A percentile compares a stretch with the other conserved stretches of the same genome.
Evolutionary conservation across 345 rosid genomes (phyloP).

Genomic region (Eucalyptus marginata): DNA sequence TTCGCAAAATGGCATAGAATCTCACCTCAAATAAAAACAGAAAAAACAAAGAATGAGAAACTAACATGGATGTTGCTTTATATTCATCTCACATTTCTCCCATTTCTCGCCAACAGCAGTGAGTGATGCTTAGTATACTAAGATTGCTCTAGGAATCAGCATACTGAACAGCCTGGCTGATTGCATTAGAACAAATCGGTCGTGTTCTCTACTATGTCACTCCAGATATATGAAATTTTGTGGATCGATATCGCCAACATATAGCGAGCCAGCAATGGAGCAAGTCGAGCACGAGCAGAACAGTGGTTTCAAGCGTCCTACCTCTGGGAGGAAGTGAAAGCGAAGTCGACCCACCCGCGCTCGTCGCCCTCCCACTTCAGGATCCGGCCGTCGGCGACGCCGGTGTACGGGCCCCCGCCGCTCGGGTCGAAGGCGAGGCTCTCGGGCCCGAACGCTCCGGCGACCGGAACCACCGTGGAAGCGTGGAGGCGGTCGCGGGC

Average conservation of each 20-base stretch:
- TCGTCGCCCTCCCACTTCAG: conserved; percentile 40
- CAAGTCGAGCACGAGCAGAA: background rate
- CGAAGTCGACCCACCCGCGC: conserved; percentile 50
- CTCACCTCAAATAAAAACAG: background rate
- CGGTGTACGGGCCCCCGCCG: conserved; percentile 19
- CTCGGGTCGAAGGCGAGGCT: conserved; percentile 25
- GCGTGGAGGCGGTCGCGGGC: background rate
- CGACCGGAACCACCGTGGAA: background rate
- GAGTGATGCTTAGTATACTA: background rate
- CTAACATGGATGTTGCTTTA: background rate
- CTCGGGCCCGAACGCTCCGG: conserved; percentile 21
- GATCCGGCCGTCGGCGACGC: conserved; percentile 28
- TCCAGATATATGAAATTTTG: background rate
- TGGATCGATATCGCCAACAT: background rate
- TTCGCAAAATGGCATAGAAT: background rate
- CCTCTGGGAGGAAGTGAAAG: conserved; percentile 43
- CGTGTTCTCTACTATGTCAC: background rate
- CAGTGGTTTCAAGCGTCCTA: background rate
- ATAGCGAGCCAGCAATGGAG: background rate
- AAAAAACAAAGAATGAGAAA: background rate
- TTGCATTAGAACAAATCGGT: background rate
- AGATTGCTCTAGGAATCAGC: background rate
- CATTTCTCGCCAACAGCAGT: background rate
- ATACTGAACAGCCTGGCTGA: background rate
- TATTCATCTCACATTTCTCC: background rate